phyloP scores from a whole-genome alignment of 2,329 filamentous ascomycete genomes.

The Fusarium succisae region DNA sequence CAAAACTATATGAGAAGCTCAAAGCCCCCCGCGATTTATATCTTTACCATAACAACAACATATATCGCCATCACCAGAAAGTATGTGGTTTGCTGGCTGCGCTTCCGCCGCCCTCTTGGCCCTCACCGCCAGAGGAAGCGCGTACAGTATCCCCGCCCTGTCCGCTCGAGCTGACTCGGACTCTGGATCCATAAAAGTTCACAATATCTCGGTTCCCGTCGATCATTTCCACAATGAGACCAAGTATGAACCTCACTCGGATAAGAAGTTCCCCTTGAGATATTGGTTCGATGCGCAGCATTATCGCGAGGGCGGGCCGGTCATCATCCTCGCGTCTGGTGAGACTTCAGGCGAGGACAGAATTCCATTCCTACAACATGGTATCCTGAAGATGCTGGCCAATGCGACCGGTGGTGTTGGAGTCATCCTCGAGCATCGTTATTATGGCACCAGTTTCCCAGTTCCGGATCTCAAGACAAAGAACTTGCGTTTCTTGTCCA shows the following conservation, averaged over 20 bases:
- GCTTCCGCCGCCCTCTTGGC: constrained; percentile 7
- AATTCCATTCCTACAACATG: constrained; percentile 78
- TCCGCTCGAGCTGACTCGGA: neutral
- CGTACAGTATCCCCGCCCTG: neutral
- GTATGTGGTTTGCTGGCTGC: constrained; percentile 18
- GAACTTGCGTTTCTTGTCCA: constrained; percentile 83
- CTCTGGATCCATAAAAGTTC: constrained; percentile 5
- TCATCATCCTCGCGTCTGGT: constrained; percentile 79
- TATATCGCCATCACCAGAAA: neutral
- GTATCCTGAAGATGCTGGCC: constrained; percentile 76
- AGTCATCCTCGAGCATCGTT: constrained; percentile 86
- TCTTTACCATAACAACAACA: neutral
- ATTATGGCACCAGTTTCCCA: constrained; percentile 83
- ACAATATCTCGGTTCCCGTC: constrained; percentile 61
- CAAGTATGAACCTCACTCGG: constrained; percentile 78
- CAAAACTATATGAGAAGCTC: constrained; percentile 1
- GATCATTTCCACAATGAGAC: constrained; percentile 88
- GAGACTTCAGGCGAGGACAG: constrained; percentile 73
- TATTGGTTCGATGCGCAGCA: constrained; percentile 86
- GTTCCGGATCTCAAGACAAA: constrained; percentile 70
- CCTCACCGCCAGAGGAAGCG: neutral
- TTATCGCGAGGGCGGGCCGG: constrained; percentile 81
- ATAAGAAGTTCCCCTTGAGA: constrained; percentile 73
- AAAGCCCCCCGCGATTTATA: neutral
- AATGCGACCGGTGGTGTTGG: constrained; percentile 78